These are phyloP conservation scores for Santalum album DNA, from an alignment of 164 flowering plant genomes.

Conservation along the genomic window DNA sequence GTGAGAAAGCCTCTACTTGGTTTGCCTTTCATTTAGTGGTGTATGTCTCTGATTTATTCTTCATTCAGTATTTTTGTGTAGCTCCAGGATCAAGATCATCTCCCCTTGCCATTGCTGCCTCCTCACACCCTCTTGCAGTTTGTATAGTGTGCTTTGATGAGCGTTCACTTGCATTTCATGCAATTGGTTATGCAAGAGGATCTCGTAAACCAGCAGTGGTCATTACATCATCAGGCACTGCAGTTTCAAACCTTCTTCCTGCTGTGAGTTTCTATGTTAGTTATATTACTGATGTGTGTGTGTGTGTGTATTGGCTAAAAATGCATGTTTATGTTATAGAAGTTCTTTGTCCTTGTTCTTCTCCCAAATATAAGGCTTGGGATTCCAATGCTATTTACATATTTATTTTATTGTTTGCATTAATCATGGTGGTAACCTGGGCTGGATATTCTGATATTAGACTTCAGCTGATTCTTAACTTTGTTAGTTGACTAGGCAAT, in stretches of 20 bases:
- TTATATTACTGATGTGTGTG: not conserved
- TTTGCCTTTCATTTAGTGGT: constrained; percentile 4
- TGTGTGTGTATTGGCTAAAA: too few species aligned
- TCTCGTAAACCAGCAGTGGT: constrained; percentile 74
- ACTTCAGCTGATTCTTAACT: too few species aligned
- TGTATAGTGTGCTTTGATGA: constrained; percentile 87
- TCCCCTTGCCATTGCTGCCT: constrained; percentile 88
- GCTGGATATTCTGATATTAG: too few species aligned
- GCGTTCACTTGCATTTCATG: constrained; percentile 93
- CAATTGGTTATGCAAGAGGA: constrained; percentile 87
- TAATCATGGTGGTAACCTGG: too few species aligned
- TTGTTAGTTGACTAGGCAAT: too few species aligned
- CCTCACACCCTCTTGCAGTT: constrained; percentile 57
- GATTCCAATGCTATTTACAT: too few species aligned
- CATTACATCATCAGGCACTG: constrained; percentile 96
- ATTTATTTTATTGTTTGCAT: too few species aligned
- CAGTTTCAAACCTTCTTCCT: constrained; percentile 95
- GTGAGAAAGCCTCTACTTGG: constrained; percentile 27
- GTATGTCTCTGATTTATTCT: constrained; percentile 26
- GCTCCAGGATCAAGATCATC: constrained; percentile 99
- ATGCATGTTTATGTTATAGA: too few species aligned
- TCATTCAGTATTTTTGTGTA: constrained; percentile 77
- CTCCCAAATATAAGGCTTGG: too few species aligned
- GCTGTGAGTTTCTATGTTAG: constrained; percentile 53
- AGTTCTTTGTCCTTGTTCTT: too few species aligned